Evolutionary conservation across 176 grass and related monocot species (phyloP), one percentile per base, ranked within the genome.

Genomic region (Cymbopogon citratus): DNA sequence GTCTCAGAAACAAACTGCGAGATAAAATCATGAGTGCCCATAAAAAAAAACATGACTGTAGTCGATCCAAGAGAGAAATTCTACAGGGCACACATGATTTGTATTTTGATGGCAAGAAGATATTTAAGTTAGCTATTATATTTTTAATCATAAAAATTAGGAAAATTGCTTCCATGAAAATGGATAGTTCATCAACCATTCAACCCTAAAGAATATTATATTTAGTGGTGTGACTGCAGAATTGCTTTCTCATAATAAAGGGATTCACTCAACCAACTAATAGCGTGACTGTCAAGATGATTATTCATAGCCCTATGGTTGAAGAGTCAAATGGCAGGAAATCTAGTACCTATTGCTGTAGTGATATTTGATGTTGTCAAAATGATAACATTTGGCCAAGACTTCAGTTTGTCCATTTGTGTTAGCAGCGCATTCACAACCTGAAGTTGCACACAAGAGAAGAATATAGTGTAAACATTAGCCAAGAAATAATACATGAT

Each of bases 331-430:
- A 77, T 41, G 44, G 76, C 16, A 74, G 77, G 63, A 73, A 89
- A 88, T 27, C 1, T 9, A 71, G 44, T 95, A 99, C 96, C 96
- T 25, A 99, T 99, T 54, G 96, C 96, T 85, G 96, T 88, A 31
- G 96, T 99, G 60, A 99, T 99, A 80, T 99, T 99, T 78, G 96
- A 99, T 87, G 96, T 99, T 66, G 96, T 99, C 73, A 99, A 82
- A 90, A 99, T 99, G 80, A 99, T 93, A 26, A 95, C 96, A 57
- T 99, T 99, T 83, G 96, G 96, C 96, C 92, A 99, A 77, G 92
- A 92, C 74, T 99, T 99, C 66, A 99, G 88, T 88, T 90, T 99
- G 85, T 99, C 96, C 96, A 99, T 91, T 70, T 99, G 96, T 88
- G 96, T 99, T 63, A 99, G 83, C 76, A 99, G 90, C 1, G 96